Evolutionary conservation across 1,139 yeast genomes (phyloP).

Genomic region (Suhomyces chickasaworum): DNA sequence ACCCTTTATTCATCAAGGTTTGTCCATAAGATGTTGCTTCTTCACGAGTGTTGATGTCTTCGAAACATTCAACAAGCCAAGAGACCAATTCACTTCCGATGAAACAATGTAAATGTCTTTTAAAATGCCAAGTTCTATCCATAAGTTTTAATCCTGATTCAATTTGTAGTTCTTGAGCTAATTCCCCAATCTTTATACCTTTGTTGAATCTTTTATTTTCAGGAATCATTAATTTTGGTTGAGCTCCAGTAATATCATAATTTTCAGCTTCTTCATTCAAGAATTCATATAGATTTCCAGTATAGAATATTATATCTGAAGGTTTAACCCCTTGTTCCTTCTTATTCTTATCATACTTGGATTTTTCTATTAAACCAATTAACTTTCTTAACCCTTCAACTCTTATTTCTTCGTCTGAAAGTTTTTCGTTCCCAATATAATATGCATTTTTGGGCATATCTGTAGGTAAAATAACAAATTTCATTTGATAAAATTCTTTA

Average conservation of each 20-base stretch:
- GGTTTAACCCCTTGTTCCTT: conserved; percentile 50
- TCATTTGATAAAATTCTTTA: conserved; percentile 64
- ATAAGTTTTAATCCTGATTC: conserved; percentile 62
- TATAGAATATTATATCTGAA: conserved; percentile 77
- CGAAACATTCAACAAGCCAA: conserved; percentile 79
- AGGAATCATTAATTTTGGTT: conserved; percentile 38
- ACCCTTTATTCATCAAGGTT: conserved; percentile 64
- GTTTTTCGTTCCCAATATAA: conserved; percentile 55
- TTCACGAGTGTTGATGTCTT: conserved; percentile 77
- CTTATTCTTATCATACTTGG: conserved; percentile 48
- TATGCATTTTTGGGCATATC: conserved; percentile 63
- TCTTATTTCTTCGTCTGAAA: conserved; percentile 79
- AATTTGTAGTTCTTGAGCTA: conserved; percentile 71
- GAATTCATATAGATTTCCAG: conserved; percentile 78
- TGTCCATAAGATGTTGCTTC: conserved; percentile 85
- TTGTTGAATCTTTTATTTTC: conserved; percentile 40
- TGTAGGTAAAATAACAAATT: conserved; percentile 82
- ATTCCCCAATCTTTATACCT: conserved; percentile 37
- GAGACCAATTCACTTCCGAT: conserved; percentile 82
- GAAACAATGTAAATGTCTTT: conserved; percentile 74
- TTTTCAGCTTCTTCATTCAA: conserved; percentile 50
- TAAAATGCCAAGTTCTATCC: conserved; percentile 92
- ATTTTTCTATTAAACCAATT: conserved; percentile 65
- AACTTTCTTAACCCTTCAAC: conserved; percentile 83
- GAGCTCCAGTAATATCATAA: conserved; percentile 39